These are phyloP conservation scores for Baorangia bicolor DNA, from an alignment of 768 basidiomycete species.

Conservation along the genomic window DNA sequence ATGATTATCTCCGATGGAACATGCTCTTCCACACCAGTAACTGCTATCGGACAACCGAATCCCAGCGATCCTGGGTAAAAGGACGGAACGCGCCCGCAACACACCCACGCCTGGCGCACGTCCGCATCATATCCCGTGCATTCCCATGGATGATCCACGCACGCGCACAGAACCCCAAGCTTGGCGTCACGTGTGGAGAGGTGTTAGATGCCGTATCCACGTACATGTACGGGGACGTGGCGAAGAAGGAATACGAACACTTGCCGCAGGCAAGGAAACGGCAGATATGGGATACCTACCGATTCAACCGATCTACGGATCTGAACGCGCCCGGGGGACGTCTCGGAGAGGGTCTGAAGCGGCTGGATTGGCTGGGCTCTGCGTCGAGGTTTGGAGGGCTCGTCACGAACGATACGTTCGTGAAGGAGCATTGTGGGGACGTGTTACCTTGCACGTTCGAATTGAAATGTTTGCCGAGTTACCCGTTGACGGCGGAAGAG, in stretches of 20 bases:
- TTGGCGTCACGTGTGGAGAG: slow-evolving; percentile 68
- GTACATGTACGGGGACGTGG: slow-evolving; percentile 50
- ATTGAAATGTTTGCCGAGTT: slow-evolving; percentile 48
- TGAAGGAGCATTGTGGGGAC: slow-evolving; percentile 46
- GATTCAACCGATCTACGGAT: slow-evolving; percentile 63
- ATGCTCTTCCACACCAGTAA: slow-evolving; percentile 65
- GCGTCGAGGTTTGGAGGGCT: slow-evolving; percentile 67
- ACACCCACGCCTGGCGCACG: slow-evolving; percentile 52
- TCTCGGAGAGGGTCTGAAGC: slow-evolving; percentile 59
- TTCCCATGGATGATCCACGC: slow-evolving; percentile 59
- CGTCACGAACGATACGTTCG: slow-evolving; percentile 40
- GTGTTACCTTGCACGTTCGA: slow-evolving; percentile 59
- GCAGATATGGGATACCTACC: slow-evolving; percentile 52
- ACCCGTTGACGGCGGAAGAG: slow-evolving; percentile 51
- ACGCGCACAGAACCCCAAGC: slow-evolving; percentile 40
- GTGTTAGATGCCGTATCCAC: slow-evolving; percentile 54
- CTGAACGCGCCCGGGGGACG: slow-evolving; percentile 67
- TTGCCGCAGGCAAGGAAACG: slow-evolving; percentile 38
- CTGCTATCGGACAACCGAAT: slow-evolving; percentile 63
- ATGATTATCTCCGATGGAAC: slow-evolving; percentile 67
- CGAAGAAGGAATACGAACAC: slow-evolving; percentile 51
- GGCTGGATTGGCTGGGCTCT: slow-evolving; percentile 64
- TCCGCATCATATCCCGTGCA: slow-evolving; percentile 51
- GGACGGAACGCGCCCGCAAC: slow-evolving; percentile 68
- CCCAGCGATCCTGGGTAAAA: slow-evolving; percentile 59